Evolutionary conservation across 768 basidiomycete genomes (phyloP).

Genomic region (Amanita subjunquillea): DNA sequence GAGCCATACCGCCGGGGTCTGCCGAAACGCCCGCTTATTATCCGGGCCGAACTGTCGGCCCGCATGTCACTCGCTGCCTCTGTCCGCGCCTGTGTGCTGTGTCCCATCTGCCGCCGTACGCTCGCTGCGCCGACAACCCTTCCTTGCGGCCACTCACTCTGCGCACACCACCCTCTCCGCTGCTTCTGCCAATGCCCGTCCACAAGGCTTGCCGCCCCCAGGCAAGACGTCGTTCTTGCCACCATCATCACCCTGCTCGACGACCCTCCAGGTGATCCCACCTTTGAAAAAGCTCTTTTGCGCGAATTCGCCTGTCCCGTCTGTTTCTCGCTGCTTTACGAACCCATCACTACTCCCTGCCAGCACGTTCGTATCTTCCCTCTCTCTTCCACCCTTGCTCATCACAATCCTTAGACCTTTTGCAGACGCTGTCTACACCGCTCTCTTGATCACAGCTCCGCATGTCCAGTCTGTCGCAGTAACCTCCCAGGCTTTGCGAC

Average conservation of each 20-base stretch:
- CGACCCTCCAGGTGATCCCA: constrained; percentile 22
- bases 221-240: constrained; percentile 46
- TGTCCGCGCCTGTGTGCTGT: constrained; percentile 30
- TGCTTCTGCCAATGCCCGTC: constrained; percentile 7
- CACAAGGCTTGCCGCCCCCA: constrained; percentile 7
- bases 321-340: constrained; percentile 74
- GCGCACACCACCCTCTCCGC: constrained; percentile 37
- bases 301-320: constrained; percentile 83
- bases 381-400: constrained; percentile 6
- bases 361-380: constrained; percentile 63
- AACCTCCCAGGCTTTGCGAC: constrained; percentile 65
- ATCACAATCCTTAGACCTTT: constrained; percentile 54
- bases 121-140: constrained; percentile 60
- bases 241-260: constrained; percentile 36
- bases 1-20: background rate
- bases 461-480: constrained; percentile 83
- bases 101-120: constrained; percentile 46
- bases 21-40: background rate
- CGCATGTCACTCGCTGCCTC: constrained; percentile 11
- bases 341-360: constrained; percentile 89
- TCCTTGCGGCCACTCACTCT: constrained; percentile 79
- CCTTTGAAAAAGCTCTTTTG: constrained; percentile 53
- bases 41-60: constrained; percentile 1
- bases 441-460: constrained; percentile 72
- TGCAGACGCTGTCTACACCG: constrained; percentile 85